phyloP scores from a whole-genome alignment of 1,284 basidiomycete species.

The Sporisorium reilianum region DNA sequence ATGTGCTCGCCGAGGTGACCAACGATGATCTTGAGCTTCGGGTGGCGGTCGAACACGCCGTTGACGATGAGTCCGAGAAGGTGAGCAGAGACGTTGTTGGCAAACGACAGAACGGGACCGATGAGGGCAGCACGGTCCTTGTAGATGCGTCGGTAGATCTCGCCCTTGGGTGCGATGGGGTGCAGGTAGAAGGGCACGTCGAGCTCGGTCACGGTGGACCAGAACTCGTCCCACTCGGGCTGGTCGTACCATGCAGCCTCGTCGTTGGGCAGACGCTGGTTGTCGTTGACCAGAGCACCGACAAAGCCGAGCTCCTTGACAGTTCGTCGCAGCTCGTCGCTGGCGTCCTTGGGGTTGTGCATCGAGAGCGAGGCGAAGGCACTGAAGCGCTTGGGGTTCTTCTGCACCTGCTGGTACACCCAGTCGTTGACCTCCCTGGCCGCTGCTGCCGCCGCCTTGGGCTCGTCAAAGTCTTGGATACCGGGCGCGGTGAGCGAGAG shows the following conservation, averaged over 20 bases:
- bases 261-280: constrained; percentile 49
- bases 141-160: constrained; percentile 65
- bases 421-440: constrained; percentile 60
- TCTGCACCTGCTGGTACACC: constrained; percentile 60
- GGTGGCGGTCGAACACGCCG: constrained; percentile 69
- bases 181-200: constrained; percentile 69
- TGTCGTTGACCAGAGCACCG: constrained; percentile 49
- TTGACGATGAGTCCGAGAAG: constrained; percentile 69
- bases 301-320: constrained; percentile 62
- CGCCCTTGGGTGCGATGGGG: constrained; percentile 68
- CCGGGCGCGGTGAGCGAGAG: constrained; percentile 64
- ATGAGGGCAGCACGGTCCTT: constrained; percentile 66
- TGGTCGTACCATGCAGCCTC: constrained; percentile 50
- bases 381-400: constrained; percentile 65
- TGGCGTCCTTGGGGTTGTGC: constrained; percentile 68
- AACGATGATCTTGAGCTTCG: constrained; percentile 69
- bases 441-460: constrained; percentile 53
- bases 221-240: constrained; percentile 60
- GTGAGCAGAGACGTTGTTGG: constrained; percentile 68
- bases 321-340: constrained; percentile 63
- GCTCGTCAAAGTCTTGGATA: constrained; percentile 61
- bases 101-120: constrained; percentile 67
- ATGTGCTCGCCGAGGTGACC: constrained; percentile 69
- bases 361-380: constrained; percentile 68
- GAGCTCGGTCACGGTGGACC: constrained; percentile 66